Percentiles rank a stretch among this genome's conserved stretches.
Evolutionary conservation across 202 grass and related monocot species (phyloP).

Genomic region (Bolboschoenoplectus hybrid): DNA sequence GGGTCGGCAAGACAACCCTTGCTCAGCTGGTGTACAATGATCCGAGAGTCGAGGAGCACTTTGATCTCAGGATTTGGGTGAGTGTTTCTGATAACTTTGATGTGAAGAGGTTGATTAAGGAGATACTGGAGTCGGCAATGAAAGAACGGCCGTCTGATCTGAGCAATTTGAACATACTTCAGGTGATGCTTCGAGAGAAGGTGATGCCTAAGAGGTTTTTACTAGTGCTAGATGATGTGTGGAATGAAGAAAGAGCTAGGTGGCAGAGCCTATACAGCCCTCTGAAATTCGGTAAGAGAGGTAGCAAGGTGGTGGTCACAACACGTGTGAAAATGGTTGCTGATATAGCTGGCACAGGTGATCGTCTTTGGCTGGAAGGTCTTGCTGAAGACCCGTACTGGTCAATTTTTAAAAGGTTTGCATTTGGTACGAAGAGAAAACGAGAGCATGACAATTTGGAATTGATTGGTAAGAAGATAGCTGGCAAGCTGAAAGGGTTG

Average conservation of each 20-base stretch:
- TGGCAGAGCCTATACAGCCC: slow-evolving; percentile 41
- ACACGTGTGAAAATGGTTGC: slow-evolving; percentile 48
- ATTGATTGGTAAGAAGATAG: slow-evolving; percentile 45
- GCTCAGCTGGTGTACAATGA: slow-evolving; percentile 54
- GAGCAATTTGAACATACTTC: slow-evolving; percentile 43
- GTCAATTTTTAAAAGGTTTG: slow-evolving; percentile 32
- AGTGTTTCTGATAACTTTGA: slow-evolving; percentile 55
- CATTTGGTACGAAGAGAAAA: slow-evolving; percentile 33
- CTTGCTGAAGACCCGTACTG: slow-evolving; percentile 40
- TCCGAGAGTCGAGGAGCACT: slow-evolving; percentile 39
- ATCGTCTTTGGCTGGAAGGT: slow-evolving; percentile 17
- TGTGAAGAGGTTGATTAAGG: slow-evolving; percentile 44
- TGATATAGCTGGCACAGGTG: slow-evolving; percentile 4
- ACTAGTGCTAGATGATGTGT: slow-evolving; percentile 56
- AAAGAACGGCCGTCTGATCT: slow-evolving; percentile 23
- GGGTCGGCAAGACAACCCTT: slow-evolving; percentile 56
- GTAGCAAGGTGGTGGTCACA: slow-evolving; percentile 42
- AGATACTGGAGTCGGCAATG: slow-evolving; percentile 44
- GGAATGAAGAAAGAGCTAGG: slow-evolving; percentile 36
- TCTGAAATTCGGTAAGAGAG: slow-evolving; percentile 27
- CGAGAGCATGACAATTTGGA: slow-evolving; percentile 25
- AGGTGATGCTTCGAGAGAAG: slow-evolving; percentile 23
- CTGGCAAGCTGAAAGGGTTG: slow-evolving; percentile 42
- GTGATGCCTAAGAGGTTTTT: slow-evolving; percentile 41
- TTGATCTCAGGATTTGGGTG: slow-evolving; percentile 48